Percentiles rank a stretch among this genome's conserved stretches.
Evolutionary conservation across 192 early-diverging fungal genomes (phyloP).

Genomic region (Coemansia sp.): DNA sequence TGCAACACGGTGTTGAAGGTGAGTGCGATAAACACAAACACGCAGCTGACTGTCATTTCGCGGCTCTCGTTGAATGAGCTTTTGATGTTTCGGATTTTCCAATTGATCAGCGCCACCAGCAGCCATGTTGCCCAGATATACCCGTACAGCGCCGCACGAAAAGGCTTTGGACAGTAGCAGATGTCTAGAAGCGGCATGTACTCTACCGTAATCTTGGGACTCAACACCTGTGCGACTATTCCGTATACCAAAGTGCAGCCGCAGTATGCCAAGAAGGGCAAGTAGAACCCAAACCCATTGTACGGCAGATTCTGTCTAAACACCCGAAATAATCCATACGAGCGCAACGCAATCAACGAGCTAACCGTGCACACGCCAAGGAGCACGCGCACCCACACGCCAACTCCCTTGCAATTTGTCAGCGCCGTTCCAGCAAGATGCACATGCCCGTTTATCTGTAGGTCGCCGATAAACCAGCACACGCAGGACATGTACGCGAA

Average conservation of each 20-base stretch:
- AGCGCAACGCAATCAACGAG: slow-evolving; percentile 38
- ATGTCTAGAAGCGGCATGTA: slow-evolving; percentile 28
- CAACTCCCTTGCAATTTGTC: slow-evolving; percentile 36
- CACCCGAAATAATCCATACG: slow-evolving; percentile 44
- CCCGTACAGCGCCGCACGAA: slow-evolving; percentile 26
- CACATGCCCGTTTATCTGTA: slow-evolving; percentile 53
- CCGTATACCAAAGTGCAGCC: slow-evolving; percentile 30
- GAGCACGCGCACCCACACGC: slow-evolving; percentile 50
- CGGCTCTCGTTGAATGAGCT: slow-evolving; percentile 54
- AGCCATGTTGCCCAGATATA: slow-evolving; percentile 50
- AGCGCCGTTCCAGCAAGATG: slow-evolving; percentile 19
- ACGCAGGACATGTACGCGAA: slow-evolving; percentile 22
- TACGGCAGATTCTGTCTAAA: slow-evolving; percentile 33
- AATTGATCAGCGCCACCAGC: slow-evolving; percentile 32
- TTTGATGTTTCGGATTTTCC: slow-evolving; percentile 52
- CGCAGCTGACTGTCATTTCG: slow-evolving; percentile 40
- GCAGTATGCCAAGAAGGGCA: slow-evolving; percentile 35
- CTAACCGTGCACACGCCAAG: slow-evolving; percentile 51
- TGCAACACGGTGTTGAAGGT: slow-evolving; percentile 37
- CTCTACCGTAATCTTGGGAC: slow-evolving; percentile 22
- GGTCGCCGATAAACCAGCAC: slow-evolving; percentile 52
- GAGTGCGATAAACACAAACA: slow-evolving; percentile 34
- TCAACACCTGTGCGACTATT: slow-evolving; percentile 35
- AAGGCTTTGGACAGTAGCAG: slow-evolving; percentile 40
- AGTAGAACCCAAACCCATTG: slow-evolving; percentile 29